These are phyloP conservation scores for Hanseniaspora mollemarum DNA, from an alignment of 805 yeast species.

Conservation along the genomic window DNA sequence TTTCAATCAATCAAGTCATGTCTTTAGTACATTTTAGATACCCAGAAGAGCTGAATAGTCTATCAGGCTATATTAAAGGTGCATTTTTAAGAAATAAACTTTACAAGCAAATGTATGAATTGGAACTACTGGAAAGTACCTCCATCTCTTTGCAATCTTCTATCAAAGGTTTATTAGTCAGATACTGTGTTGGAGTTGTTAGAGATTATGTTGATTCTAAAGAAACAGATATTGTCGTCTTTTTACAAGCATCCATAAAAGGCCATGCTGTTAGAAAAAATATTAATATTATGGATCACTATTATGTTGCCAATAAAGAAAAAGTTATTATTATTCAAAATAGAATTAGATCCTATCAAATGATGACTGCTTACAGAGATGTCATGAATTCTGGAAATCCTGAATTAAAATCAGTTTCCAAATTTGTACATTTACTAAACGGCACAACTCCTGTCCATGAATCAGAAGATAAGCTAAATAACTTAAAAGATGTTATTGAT, in stretches of 20 bases:
- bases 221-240: conserved; percentile 23
- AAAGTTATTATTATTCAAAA: conserved; percentile 66
- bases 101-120: conserved; percentile 28
- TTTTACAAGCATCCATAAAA: conserved; percentile 45
- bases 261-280: conserved; percentile 37
- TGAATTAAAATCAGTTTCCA: conserved; percentile 60
- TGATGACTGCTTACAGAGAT: conserved; percentile 61
- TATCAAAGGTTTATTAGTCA: conserved; percentile 50
- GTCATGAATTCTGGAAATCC: conserved; percentile 64
- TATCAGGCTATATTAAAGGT: conserved; percentile 27
- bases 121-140: conserved; percentile 25
- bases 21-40: background rate
- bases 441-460: conserved; percentile 64
- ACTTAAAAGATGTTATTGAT: conserved; percentile 54
- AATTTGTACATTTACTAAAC: conserved; percentile 63
- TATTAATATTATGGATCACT: conserved; percentile 29
- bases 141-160: conserved; percentile 40
- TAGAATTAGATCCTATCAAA: conserved; percentile 51
- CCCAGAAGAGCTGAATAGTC: background rate
- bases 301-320: conserved; percentile 47
- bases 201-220: conserved; percentile 43
- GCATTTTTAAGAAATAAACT: conserved; percentile 35
- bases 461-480: conserved; percentile 59
- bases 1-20: conserved; percentile 19
- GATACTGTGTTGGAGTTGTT: conserved; percentile 46